A percentile compares a stretch with the other conserved stretches of the same genome.
phyloP scores from a whole-genome alignment of 768 basidiomycete genomes.

The Leccinum broughii region DNA sequence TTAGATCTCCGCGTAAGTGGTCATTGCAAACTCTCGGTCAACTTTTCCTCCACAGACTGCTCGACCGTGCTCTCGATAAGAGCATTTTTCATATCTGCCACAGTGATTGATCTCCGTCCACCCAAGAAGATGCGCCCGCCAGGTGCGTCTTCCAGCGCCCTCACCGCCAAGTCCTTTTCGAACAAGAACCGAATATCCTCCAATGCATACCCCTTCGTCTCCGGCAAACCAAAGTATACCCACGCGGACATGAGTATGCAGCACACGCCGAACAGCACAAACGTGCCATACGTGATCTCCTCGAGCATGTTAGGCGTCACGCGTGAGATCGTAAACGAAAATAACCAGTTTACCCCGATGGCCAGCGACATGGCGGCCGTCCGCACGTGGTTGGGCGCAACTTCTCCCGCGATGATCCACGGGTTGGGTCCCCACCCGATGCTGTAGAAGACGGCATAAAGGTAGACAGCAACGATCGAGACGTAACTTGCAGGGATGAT shows the following conservation, averaged over 20 bases:
- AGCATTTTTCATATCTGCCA: slow-evolving; percentile 15
- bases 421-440: slow-evolving; percentile 33
- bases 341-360: slow-evolving; percentile 36
- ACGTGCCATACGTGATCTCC: slow-evolving; percentile 34
- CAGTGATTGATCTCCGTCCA: slow-evolving; percentile 26
- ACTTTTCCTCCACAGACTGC: slow-evolving; percentile 1
- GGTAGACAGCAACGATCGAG: slow-evolving; percentile 41
- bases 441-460: slow-evolving; percentile 39
- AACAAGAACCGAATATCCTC: slow-evolving; percentile 43
- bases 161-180: slow-evolving; percentile 33
- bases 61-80: not conserved
- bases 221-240: slow-evolving; percentile 42
- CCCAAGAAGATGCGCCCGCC: slow-evolving; percentile 34
- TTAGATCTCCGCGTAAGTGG: not conserved
- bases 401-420: slow-evolving; percentile 37
- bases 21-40: not conserved
- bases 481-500: slow-evolving; percentile 38
- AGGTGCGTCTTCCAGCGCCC: slow-evolving; percentile 37
- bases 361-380: slow-evolving; percentile 36
- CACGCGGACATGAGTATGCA: slow-evolving; percentile 37
- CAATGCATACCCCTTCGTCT: slow-evolving; percentile 40
- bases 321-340: slow-evolving; percentile 38
- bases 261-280: slow-evolving; percentile 34
- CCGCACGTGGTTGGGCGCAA: slow-evolving; percentile 41
- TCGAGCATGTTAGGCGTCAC: slow-evolving; percentile 40